Evolutionary conservation across 2,329 filamentous ascomycete genomes (phyloP).

Genomic region (Helicocarpus griseus): DNA sequence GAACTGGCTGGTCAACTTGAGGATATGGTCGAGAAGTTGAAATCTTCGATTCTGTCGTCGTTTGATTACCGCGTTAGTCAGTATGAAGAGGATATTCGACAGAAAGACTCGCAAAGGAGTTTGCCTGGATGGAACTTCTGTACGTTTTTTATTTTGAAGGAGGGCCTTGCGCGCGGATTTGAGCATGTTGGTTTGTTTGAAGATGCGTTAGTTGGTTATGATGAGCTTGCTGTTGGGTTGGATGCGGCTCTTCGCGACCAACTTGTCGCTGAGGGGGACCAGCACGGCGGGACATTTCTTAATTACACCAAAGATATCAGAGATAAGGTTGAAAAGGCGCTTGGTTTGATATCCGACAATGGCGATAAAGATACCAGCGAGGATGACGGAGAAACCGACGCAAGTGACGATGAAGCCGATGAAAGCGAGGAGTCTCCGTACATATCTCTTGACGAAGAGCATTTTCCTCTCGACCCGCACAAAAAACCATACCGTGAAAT

Average conservation of each 20-base stretch:
- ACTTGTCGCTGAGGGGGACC: conserved; percentile 48
- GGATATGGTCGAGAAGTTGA: conserved; percentile 77
- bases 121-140: conserved; percentile 98
- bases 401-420: conserved; percentile 22
- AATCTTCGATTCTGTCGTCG: conserved; percentile 73
- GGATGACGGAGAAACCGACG: conserved; percentile 13
- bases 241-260: conserved; percentile 75
- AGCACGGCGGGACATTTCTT: conserved; percentile 64
- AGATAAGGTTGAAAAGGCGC: conserved; percentile 45
- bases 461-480: conserved; percentile 42
- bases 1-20: conserved; percentile 76
- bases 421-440: conserved; percentile 19
- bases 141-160: conserved; percentile 96
- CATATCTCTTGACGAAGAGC: conserved; percentile 20
- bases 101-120: conserved; percentile 77
- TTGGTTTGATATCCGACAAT: conserved; percentile 26
- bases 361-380: conserved; percentile 11
- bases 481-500: conserved; percentile 80
- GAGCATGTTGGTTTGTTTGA: conserved; percentile 94
- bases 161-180: conserved; percentile 84
- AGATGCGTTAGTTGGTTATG: conserved; percentile 88
- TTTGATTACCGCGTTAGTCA: conserved; percentile 87
- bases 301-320: conserved; percentile 65
- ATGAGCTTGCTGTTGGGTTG: conserved; percentile 80
- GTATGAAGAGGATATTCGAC: conserved; percentile 94